Conservation (phyloP, 1,139 yeast species). For the Candida sp. region DNA sequence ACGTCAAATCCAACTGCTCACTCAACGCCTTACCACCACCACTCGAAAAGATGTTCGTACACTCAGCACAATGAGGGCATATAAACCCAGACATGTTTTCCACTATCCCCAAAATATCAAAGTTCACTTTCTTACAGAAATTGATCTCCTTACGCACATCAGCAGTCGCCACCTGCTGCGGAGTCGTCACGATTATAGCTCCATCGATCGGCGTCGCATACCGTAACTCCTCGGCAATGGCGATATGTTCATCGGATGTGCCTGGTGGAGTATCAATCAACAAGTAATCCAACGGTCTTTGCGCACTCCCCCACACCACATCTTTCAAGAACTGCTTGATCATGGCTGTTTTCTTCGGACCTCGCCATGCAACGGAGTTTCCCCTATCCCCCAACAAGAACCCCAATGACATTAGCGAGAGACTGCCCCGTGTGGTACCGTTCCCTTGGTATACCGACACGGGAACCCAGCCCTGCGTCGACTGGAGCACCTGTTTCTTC, state of each 20-base stretch:
- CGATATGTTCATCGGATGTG: slow-evolving; percentile 97
- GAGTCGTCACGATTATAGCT: slow-evolving; percentile 53
- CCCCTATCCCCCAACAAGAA: slow-evolving; percentile 84
- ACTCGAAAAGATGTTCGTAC: slow-evolving; percentile 87
- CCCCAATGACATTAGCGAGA: slow-evolving; percentile 88
- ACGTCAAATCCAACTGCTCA: slow-evolving; percentile 59
- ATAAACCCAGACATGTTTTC: slow-evolving; percentile 56
- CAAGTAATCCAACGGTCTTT: slow-evolving; percentile 66
- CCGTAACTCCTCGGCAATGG: slow-evolving; percentile 89
- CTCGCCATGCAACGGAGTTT: slow-evolving; percentile 96
- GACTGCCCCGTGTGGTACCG: slow-evolving; percentile 31
- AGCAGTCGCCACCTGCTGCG: slow-evolving; percentile 59
- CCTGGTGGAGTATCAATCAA: slow-evolving; percentile 99
- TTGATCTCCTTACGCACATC: slow-evolving; percentile 55
- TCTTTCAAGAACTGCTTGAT: slow-evolving; percentile 90
- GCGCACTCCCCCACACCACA: slow-evolving; percentile 82
- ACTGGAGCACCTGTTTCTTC: slow-evolving; percentile 76
- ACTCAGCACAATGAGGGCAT: slow-evolving; percentile 83
- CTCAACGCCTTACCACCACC: slow-evolving; percentile 93
- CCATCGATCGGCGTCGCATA: slow-evolving; percentile 53
- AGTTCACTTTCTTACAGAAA: slow-evolving; percentile 49
- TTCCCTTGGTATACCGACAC: slow-evolving; percentile 52
- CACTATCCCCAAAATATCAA: slow-evolving; percentile 44
- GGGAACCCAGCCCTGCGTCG: slow-evolving; percentile 91
- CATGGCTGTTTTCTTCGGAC: slow-evolving; percentile 99